A percentile compares a stretch with the other conserved stretches of the same genome.
These are phyloP conservation scores for Tolypocladium pustulatum DNA, from an alignment of 2,329 filamentous ascomycete species.

Conservation along the genomic window DNA sequence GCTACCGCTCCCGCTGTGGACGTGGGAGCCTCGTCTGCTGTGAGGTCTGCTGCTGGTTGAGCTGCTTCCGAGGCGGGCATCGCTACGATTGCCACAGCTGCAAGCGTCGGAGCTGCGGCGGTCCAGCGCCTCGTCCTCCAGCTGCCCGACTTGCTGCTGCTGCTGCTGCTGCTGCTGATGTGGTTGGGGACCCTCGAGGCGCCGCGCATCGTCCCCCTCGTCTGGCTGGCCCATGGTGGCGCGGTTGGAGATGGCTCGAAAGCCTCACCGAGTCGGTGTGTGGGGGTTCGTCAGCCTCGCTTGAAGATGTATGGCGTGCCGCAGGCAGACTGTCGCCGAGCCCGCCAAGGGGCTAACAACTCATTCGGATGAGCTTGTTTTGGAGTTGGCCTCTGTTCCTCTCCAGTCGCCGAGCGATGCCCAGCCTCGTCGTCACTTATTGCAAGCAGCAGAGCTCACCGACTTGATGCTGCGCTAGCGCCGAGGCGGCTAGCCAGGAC, in stretches of 20 bases:
- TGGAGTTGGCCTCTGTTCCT: background rate
- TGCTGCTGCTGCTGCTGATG: background rate
- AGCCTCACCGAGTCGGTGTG: background rate
- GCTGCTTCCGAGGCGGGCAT: background rate
- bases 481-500: background rate
- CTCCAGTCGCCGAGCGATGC: background rate
- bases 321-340: background rate
- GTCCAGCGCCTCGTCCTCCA: constrained; percentile 4
- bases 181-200: background rate
- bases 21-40: constrained; percentile 2
- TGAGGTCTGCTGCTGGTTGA: constrained; percentile 2
- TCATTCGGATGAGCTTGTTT: background rate
- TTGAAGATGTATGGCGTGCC: background rate
- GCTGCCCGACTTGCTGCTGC: background rate
- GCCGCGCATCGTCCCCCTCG: background rate
- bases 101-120: constrained; percentile 7
- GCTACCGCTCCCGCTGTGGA: constrained; percentile 1
- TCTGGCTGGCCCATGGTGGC: background rate
- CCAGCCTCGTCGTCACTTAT: background rate
- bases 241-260: background rate
- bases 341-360: background rate
- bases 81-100: constrained; percentile 8
- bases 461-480: background rate
- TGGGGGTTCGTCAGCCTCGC: background rate
- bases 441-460: background rate